Evolutionary conservation across 2,329 filamentous ascomycete genomes (phyloP).

Genomic region (Botrytis cinerea): DNA sequence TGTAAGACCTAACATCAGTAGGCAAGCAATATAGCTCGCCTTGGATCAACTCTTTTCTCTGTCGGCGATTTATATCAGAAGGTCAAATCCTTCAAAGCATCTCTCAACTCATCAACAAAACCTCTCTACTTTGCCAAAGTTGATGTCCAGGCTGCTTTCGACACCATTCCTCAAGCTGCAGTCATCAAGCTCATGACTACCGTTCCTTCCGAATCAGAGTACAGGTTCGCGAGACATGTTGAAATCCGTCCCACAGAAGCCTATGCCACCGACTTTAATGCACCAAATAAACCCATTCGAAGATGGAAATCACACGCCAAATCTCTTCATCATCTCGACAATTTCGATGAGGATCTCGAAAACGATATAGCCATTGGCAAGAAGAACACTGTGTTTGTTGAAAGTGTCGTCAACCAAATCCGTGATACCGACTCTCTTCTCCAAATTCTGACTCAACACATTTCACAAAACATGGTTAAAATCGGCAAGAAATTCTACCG

Average conservation of each 20-base stretch:
- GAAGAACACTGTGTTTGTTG: slow-evolving; percentile 74
- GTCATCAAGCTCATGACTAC: slow-evolving; percentile 67
- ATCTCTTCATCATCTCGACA: slow-evolving; percentile 34
- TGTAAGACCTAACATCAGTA: slow-evolving; percentile 37
- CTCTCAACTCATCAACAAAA: slow-evolving; percentile 44
- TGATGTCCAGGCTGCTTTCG: slow-evolving; percentile 90
- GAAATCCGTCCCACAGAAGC: slow-evolving; percentile 60
- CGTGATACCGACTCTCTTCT: slow-evolving; percentile 63
- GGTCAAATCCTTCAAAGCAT: slow-evolving; percentile 67
- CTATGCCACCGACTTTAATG: slow-evolving; percentile 24
- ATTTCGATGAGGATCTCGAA: slow-evolving; percentile 39
- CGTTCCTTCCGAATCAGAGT: slow-evolving; percentile 59
- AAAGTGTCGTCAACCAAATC: slow-evolving; percentile 60
- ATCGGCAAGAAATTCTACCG: slow-evolving; percentile 87
- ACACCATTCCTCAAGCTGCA: slow-evolving; percentile 84
- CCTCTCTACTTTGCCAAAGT: slow-evolving; percentile 85
- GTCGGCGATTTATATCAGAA: slow-evolving; percentile 76
- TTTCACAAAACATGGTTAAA: slow-evolving; percentile 82
- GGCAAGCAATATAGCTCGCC: slow-evolving; percentile 53
- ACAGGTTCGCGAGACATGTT: slow-evolving; percentile 72
- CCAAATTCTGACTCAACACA: slow-evolving; percentile 72
- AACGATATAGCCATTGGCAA: slow-evolving; percentile 41
- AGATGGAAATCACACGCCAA: slow-evolving; percentile 40
- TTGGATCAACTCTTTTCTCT: slow-evolving; percentile 83
- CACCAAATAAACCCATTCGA: slow-evolving; percentile 34